phyloP scores from a whole-genome alignment of 2,329 filamentous ascomycete genomes.

The Calonectria hawksworthii region DNA sequence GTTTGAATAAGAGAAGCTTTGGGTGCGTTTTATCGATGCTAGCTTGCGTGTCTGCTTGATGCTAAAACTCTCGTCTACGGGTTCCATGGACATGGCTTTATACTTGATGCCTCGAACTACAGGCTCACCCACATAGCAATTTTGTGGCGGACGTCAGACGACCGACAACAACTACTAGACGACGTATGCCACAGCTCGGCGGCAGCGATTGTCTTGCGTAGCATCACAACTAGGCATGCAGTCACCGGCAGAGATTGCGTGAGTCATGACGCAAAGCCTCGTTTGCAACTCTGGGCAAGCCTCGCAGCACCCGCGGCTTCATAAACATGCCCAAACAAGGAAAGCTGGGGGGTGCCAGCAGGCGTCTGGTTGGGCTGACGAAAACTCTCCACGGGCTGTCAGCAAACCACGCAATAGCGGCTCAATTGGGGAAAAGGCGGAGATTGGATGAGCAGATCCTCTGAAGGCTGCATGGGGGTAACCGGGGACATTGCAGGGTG shows the following conservation, averaged over 20 bases:
- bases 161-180: background rate
- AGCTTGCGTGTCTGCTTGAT: conserved; percentile 28
- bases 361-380: conserved; percentile 35
- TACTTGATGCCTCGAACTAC: conserved; percentile 32
- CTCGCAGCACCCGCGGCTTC: conserved; percentile 21
- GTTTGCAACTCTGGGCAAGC: background rate
- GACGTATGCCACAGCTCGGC: background rate
- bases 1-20: conserved; percentile 17
- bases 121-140: background rate
- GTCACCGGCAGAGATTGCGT: conserved; percentile 33
- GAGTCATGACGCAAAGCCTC: conserved; percentile 43
- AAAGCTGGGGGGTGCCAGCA: background rate
- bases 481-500: too few species aligned
- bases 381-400: conserved; percentile 10
- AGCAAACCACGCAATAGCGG: conserved; percentile 17
- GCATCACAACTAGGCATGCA: conserved; percentile 1
- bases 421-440: conserved; percentile 8
- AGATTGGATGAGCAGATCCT: background rate
- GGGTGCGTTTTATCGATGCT: conserved; percentile 3
- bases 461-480: background rate
- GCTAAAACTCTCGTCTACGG: conserved; percentile 14
- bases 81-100: conserved; percentile 32
- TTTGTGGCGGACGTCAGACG: conserved; percentile 8
- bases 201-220: conserved; percentile 26
- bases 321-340: conserved; percentile 2